Conservation (phyloP, 2,329 filamentous ascomycete genomes). For the Bertia moriformis region DNA sequence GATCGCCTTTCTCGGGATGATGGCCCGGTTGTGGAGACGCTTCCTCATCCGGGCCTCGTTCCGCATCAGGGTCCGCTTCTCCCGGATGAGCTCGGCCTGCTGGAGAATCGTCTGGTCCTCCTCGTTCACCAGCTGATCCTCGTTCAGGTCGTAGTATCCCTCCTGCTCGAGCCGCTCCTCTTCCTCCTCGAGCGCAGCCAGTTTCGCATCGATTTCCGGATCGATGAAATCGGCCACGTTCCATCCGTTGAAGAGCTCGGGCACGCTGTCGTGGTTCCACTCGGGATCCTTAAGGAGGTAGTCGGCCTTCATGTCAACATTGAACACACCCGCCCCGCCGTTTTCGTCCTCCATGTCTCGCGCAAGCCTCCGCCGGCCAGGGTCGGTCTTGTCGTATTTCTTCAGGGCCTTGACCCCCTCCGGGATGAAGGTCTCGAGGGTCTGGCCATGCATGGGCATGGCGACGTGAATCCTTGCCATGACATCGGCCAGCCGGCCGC, state of each 20-base stretch:
- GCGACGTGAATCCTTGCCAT: conserved; percentile 92
- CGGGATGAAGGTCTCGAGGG: conserved; percentile 73
- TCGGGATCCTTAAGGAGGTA: conserved; percentile 78
- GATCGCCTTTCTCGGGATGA: conserved; percentile 72
- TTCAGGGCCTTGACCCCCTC: conserved; percentile 65
- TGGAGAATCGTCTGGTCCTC: conserved; percentile 75
- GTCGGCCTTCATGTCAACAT: conserved; percentile 77
- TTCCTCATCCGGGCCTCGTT: conserved; percentile 94
- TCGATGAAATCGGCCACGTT: conserved; percentile 97
- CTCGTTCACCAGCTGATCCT: conserved; percentile 65
- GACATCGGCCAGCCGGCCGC: conserved; percentile 74
- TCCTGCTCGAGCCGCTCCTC: conserved; percentile 84
- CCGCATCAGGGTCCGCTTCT: conserved; percentile 82
- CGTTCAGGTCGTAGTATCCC: conserved; percentile 82
- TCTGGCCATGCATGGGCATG: conserved; percentile 70
- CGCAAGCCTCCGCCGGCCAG: conserved; percentile 67
- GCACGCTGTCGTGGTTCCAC: conserved; percentile 93
- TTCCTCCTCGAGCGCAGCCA: conserved; percentile 82
- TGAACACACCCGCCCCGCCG: conserved; percentile 90
- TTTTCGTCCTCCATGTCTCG: conserved; percentile 82
- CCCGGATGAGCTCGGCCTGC: conserved; percentile 88
- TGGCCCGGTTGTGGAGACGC: conserved; percentile 88
- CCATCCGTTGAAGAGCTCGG: conserved; percentile 85
- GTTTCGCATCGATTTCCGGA: conserved; percentile 86
- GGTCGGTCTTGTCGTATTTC: conserved; percentile 84